Evolutionary conservation across 2,329 filamentous ascomycete species (phyloP), one percentile per base, ranked within the genome.

Genomic region (Fusarium sp.): DNA sequence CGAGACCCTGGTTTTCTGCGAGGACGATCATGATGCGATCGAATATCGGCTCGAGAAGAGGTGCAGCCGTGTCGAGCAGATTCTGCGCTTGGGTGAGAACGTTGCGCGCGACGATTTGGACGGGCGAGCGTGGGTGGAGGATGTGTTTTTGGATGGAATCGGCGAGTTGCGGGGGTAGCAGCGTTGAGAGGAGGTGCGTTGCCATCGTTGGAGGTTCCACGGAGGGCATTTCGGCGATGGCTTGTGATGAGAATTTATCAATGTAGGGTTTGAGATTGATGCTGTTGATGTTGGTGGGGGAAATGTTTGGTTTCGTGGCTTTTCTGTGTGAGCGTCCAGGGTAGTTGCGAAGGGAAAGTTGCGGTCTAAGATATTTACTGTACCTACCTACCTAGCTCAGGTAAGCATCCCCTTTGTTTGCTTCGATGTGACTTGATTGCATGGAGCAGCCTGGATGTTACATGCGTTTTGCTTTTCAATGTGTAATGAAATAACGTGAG

Each of bases 61-160:
- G 84, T 9, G 77, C 74, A 15, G 83, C 75, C 9, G 77, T 65
- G 49, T 75, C 66, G 56, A 79, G 66, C 48, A 74, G 66, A 33
- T 69, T 70, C 38, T 76, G 70, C n/a, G 74, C 64, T 49, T 80
- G 75, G 18, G 69, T 43, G 8, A 77, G 50, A 38, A 80, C 68
- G 16, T 81, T 77, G 21, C 76, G 78, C 47, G 78, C 78, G 68
- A 82, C 58, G 26, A 79, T 66, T 68, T 84, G 84, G 16, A 86
- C 63, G 10, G 84, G 81, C 8, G 84, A 82, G 48, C 80, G 74
- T 18, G 82, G 82, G 74, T 81, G 78, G 47, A 87, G 78, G 61
- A 86, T 71, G 78, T 88, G 80, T 42, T 81, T 81, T 74, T 84
- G 77, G 56, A 86, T 77, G 55, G 81, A 76, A 53, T 80, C 78